Evolutionary conservation across 2,329 filamentous ascomycete genomes (phyloP), one percentile per base, ranked within the genome.

Genomic region (Colletotrichum cordylinicola): DNA sequence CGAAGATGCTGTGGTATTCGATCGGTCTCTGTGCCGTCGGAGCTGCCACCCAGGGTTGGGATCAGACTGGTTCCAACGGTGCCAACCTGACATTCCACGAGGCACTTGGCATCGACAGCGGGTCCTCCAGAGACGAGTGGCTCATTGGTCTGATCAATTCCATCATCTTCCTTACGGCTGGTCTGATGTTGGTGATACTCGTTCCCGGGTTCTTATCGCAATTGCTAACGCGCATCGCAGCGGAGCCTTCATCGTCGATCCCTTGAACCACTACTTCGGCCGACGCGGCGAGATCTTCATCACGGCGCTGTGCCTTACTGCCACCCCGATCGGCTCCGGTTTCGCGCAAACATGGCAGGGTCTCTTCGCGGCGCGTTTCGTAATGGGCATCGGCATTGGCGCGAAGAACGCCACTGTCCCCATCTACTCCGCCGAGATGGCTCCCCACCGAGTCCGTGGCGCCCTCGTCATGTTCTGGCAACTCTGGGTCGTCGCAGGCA

Each of bases 391-490:
- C 43, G 93, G 92, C 2, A 93, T 94, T 81, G 93, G 93, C 10
- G 87, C 91, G 16, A 94, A 94, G 81, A 90, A 90, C 10, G 89
- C 89, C 1, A 91, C 88, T 0, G 91, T 93, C 0, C 94, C 94
- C 0, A 91, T 96, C 35, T 96, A 94, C 79, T 92, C 93, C 1
- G 94, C 94, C 2, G 94, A 96, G 82, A 94, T 91, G 64, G 89
- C 92, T 0, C 94, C 94, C 0, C 91, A 93, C 4, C 82, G 87
- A 6, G 92, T 95, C 70, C 90, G 94, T 79, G 93, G 94, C 78
- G 94, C 93, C n/a, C 86, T 96, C 6, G 94, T 96, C 77, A 96
- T 96, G 94, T 67, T 89, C 85, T 84, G 84, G 81, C 15, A 62
- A 9, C 58, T 62, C 58, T 62, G 58, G 58, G 58, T 62, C 31